These are phyloP conservation scores for Metrosideros polymorpha DNA, from an alignment of 441 rosid species.

Conservation along the genomic window DNA sequence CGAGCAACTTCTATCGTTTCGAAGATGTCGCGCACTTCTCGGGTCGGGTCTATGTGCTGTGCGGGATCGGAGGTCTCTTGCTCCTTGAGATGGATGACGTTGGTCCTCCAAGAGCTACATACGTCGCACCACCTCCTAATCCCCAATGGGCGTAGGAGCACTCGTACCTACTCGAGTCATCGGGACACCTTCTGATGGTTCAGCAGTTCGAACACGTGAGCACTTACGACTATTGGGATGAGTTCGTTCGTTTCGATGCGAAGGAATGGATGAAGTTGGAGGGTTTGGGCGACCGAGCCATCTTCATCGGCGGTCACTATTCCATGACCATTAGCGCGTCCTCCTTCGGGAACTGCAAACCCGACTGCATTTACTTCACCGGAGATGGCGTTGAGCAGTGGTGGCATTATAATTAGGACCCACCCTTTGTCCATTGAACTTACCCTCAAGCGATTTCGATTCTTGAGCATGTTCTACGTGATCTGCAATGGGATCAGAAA, in stretches of 20 bases:
- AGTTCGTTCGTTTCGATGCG: not conserved
- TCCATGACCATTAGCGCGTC: not conserved
- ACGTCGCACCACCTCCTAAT: not conserved
- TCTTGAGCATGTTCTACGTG: no score
- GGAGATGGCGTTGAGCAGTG: not conserved
- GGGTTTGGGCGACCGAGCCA: not conserved
- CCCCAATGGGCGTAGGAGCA: not conserved
- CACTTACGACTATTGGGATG: not conserved
- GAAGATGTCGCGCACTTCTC: not conserved
- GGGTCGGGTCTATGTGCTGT: not conserved
- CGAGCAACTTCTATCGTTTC: not conserved
- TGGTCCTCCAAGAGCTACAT: no score
- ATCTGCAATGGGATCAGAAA: not conserved
- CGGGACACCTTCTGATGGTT: not conserved
- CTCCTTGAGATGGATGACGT: not conserved
- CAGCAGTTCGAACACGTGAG: not conserved
- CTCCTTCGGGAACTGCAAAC: not conserved
- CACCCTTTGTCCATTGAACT: no score
- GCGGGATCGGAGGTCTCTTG: not conserved
- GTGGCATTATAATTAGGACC: not conserved
- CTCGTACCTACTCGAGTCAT: not conserved
- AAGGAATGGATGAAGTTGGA: not conserved
- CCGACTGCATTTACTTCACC: not conserved
- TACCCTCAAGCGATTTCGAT: no score
- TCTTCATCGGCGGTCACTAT: not conserved